A percentile compares a stretch with the other conserved stretches of the same genome.
These are phyloP conservation scores for Irpex sp. DNA, from an alignment of 1,284 basidiomycete genomes.

Conservation along the genomic window DNA sequence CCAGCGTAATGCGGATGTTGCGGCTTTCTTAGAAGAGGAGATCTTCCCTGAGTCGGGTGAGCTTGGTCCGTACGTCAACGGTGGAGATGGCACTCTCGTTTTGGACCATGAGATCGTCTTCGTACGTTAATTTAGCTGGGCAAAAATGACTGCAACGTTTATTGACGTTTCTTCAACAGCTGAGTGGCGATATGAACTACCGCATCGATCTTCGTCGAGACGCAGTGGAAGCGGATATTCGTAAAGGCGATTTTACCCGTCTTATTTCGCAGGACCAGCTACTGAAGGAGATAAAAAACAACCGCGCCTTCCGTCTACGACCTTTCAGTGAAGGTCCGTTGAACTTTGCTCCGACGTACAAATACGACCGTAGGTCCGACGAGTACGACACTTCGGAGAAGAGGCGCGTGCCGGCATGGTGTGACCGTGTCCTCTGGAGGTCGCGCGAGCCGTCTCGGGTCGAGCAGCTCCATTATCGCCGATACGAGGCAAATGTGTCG, in stretches of 20 bases:
- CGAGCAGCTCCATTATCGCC: constrained; percentile 58
- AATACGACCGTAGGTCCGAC: constrained; percentile 80
- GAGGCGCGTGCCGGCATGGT: constrained; percentile 90
- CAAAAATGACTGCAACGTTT: not conserved
- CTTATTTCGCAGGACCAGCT: constrained; percentile 87
- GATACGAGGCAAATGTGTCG: constrained; percentile 82
- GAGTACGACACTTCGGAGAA: constrained; percentile 91
- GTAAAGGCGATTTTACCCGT: constrained; percentile 57
- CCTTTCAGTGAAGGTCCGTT: constrained; percentile 82
- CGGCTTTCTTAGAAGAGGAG: constrained; percentile 79
- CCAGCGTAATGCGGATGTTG: constrained; percentile 83
- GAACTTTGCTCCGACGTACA: constrained; percentile 90
- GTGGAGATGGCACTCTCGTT: constrained; percentile 92
- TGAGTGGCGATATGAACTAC: constrained; percentile 88
- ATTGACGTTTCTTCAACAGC: constrained; percentile 31
- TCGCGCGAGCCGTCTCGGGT: constrained; percentile 56
- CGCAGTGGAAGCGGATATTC: constrained; percentile 67
- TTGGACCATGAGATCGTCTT: constrained; percentile 94
- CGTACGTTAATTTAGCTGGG: constrained; percentile 43
- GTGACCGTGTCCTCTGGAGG: constrained; percentile 91
- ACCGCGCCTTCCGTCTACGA: constrained; percentile 84
- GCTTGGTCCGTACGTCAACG: constrained; percentile 73
- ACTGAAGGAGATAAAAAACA: constrained; percentile 80
- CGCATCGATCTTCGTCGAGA: constrained; percentile 91
- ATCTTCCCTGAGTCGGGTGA: constrained; percentile 61